Evolutionary conservation across 352 stramenopile genomes (phyloP).

Genomic region (Pythium phragmitis): DNA sequence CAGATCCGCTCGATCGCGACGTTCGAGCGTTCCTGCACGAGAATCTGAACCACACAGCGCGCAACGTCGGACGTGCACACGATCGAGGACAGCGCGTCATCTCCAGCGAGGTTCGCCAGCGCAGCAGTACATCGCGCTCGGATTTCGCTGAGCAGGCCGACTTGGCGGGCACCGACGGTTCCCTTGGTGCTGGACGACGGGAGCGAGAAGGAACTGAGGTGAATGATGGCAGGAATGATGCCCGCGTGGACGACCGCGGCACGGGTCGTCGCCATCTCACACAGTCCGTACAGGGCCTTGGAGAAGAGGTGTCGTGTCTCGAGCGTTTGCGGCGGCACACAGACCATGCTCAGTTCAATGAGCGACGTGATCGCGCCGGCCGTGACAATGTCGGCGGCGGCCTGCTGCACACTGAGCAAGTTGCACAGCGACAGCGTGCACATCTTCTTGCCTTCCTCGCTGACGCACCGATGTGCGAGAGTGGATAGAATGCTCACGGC

Average conservation of each 20-base stretch:
- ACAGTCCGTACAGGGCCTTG: constrained; percentile 66
- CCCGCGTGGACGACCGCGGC: constrained; percentile 46
- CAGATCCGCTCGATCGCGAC: constrained; percentile 69
- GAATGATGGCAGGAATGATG: constrained; percentile 58
- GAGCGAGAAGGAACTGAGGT: constrained; percentile 34
- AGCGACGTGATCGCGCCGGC: constrained; percentile 64
- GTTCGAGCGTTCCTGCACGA: constrained; percentile 48
- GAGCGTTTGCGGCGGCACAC: constrained; percentile 34
- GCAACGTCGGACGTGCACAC: constrained; percentile 59
- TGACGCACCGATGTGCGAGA: constrained; percentile 37
- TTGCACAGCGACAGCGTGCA: constrained; percentile 79
- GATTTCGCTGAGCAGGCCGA: constrained; percentile 41
- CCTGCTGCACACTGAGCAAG: constrained; percentile 71
- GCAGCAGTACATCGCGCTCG: constrained; percentile 60
- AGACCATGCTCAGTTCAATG: constrained; percentile 56
- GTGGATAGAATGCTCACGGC: constrained; percentile 53
- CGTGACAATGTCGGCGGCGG: constrained; percentile 63
- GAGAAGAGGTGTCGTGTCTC: constrained; percentile 63
- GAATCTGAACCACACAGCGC: constrained; percentile 48
- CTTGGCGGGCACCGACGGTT: constrained; percentile 11
- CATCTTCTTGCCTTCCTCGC: constrained; percentile 64
- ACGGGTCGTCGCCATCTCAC: constrained; percentile 49
- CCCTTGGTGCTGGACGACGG: background rate
- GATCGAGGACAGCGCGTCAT: constrained; percentile 33
- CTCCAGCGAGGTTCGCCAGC: constrained; percentile 57